phyloP scores from a whole-genome alignment of 176 grass and related monocot species.

The Thalia dealbata region DNA sequence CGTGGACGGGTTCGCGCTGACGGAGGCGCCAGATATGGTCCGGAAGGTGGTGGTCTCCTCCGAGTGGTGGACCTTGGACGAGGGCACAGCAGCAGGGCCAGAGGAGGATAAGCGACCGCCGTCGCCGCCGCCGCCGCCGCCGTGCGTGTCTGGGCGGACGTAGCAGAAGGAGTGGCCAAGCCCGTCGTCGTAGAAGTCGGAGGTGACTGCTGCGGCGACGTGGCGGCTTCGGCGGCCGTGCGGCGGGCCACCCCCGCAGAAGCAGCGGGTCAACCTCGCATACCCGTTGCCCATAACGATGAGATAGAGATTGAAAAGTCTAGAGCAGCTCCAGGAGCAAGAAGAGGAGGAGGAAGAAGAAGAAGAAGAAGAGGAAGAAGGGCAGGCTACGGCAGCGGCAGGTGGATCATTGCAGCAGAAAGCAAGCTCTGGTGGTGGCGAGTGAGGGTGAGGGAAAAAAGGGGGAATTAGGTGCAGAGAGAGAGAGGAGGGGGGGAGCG shows the following conservation, averaged over 20 bases:
- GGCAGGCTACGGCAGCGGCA: constrained; percentile 3
- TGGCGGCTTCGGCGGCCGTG: constrained; percentile 35
- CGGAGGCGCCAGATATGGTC: constrained; percentile 53
- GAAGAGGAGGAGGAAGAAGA: background rate
- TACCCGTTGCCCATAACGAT: constrained; percentile 71
- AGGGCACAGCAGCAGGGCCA: constrained; percentile 17
- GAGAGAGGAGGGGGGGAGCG: background rate
- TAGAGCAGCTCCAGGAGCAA: background rate
- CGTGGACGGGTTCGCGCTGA: constrained; percentile 76
- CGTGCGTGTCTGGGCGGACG: constrained; percentile 26
- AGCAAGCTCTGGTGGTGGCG: constrained; percentile 39
- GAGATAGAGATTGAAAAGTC: background rate
- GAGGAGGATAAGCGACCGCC: background rate
- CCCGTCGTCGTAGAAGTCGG: constrained; percentile 61
- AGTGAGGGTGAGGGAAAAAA: constrained; percentile 16
- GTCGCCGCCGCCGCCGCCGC: background rate
- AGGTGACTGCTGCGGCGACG: constrained; percentile 52
- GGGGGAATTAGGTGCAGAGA: constrained; percentile 41
- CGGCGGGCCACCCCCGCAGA: constrained; percentile 24
- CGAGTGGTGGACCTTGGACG: constrained; percentile 1
- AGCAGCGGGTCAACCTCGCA: constrained; percentile 34
- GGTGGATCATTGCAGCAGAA: constrained; percentile 19
- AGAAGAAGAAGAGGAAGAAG: background rate
- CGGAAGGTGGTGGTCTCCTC: constrained; percentile 47
- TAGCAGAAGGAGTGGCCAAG: constrained; percentile 84